phyloP scores from a whole-genome alignment of 1,139 yeast species.

The Saccharomyces hybrid region DNA sequence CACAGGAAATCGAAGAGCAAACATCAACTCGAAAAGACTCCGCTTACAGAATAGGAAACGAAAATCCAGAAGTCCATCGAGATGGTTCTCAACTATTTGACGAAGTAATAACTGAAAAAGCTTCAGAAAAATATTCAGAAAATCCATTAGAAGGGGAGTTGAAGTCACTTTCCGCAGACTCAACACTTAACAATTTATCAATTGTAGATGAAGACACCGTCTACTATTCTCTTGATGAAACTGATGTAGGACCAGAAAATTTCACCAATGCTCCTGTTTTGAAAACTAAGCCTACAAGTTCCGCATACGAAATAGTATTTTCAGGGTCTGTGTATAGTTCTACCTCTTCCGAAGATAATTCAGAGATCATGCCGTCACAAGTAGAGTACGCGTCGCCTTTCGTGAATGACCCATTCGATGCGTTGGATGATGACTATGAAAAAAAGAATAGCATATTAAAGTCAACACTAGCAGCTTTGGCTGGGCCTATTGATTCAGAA shows the following conservation, averaged over 20 bases:
- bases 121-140: neutral
- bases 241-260: neutral
- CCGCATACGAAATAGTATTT: neutral
- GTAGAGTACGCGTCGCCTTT: neutral
- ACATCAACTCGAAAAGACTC: neutral
- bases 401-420: neutral
- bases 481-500: too few relatives aligned
- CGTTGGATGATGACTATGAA: neutral
- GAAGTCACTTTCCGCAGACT: neutral
- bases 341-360: neutral
- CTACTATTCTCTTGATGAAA: conserved; percentile 1
- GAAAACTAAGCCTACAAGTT: neutral
- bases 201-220: neutral
- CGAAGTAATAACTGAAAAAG: neutral
- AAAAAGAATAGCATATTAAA: neutral
- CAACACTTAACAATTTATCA: neutral
- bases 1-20: neutral
- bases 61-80: neutral
- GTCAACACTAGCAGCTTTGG: neutral
- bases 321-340: neutral
- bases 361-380: neutral
- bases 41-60: neutral
- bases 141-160: neutral
- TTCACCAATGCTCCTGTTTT: neutral
- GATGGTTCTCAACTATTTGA: neutral